Base-by-base conservation (phyloP, 1,284 basidiomycete genomes). In the Dichomitus squalens region DNA sequence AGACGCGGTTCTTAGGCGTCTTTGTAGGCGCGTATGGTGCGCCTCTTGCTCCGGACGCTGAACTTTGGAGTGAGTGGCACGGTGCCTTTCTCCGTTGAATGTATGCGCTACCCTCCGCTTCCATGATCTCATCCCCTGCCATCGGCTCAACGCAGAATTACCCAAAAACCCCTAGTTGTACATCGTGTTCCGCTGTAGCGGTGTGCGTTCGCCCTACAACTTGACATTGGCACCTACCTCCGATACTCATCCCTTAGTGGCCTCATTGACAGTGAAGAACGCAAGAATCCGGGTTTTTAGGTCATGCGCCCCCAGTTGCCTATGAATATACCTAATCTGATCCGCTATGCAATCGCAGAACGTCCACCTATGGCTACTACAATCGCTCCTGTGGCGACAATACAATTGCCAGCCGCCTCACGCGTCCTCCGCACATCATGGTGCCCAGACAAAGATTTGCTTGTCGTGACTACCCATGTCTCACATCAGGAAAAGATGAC, bases 401-500 rank as follows among this genome's bases (percentile, higher is more conserved):
- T 88, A 34, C 79, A 78, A 27, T 72, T 90, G 11, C 81, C 86
- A 6, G 74, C 80, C 9, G 73, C 81, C 36, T 82, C 80, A 50
- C 82, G 85, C 40, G 66, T 92, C 23, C 72, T 90, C 21, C 57
- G 73, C 9, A 80, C 84, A 18, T 83, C 91, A 52, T 93, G 91
- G 67, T 92, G 91, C 70, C 91, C 90, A 16, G 91, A 92, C 74
- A 93, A 93, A 72, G 91, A 93, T 72, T 76, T 93, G 29, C 74
- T 92, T 9, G 75, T 87, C 18, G 74, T 92, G 8, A 75, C 92
- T 43, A 85, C 85, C 57, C 80, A 83, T 34, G 73, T 86, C 18
- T 87, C 84, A 27, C 83, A 82, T 35, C 80, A 81, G 58, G 88
- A 91, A 66, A 81, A 83, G 58, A 72, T 93, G 65, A 84, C 85